These are phyloP conservation scores for Marchantia paleacea DNA, from an alignment of 225 moss, liverwort and hornwort genomes.

Conservation along the genomic window DNA sequence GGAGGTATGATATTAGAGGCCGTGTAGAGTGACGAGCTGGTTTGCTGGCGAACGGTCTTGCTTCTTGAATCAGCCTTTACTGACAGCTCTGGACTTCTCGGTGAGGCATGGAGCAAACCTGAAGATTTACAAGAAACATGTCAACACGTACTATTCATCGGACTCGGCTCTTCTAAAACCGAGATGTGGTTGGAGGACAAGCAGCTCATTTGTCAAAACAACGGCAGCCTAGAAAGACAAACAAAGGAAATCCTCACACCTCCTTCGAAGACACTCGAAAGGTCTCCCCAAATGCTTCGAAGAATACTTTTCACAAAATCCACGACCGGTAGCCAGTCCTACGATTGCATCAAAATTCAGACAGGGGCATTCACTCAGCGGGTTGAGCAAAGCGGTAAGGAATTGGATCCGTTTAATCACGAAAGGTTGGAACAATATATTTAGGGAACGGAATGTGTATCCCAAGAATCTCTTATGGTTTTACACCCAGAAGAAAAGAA, in stretches of 20 bases:
- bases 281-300: slow-evolving; percentile 10
- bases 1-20: slow-evolving; percentile 17
- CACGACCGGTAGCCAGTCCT: slow-evolving; percentile 16
- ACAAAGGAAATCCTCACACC: not conserved
- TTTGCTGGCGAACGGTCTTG: not conserved
- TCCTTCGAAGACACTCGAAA: not conserved
- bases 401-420: too few relatives aligned
- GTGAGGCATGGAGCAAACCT: not conserved
- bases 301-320: slow-evolving; percentile 8
- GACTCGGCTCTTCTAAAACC: not conserved
- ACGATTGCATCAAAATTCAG: not conserved
- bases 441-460: too few relatives aligned
- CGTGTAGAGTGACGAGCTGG: not conserved
- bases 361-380: not conserved
- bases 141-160: not conserved
- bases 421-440: too few relatives aligned
- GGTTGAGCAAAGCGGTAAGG: too few relatives aligned
- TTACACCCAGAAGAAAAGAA: not conserved
- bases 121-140: not conserved
- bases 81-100: slow-evolving; percentile 1
- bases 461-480: too few relatives aligned
- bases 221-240: not conserved
- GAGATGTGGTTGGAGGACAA: too few relatives aligned
- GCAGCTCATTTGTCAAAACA: not conserved
- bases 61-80: not conserved